Conservation (phyloP, 129 eudicot species). For the Lactuca saligna region DNA sequence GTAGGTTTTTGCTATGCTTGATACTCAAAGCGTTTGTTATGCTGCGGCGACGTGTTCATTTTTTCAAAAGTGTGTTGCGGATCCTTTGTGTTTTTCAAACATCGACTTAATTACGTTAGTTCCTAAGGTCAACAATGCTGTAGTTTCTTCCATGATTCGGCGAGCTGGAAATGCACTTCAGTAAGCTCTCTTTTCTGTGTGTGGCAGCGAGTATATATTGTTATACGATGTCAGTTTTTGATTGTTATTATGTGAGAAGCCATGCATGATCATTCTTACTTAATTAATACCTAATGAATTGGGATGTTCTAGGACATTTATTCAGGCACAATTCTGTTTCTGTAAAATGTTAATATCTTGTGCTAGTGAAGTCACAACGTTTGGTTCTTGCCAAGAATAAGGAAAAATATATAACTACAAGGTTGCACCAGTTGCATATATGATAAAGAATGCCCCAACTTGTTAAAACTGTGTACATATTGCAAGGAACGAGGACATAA, state of each 20-base stretch:
- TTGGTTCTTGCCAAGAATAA: too few relatives aligned
- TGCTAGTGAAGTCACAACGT: neutral
- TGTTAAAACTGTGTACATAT: too few relatives aligned
- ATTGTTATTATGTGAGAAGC: slow-evolving; percentile 5
- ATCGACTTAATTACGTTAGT: slow-evolving; percentile 60
- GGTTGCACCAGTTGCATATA: too few relatives aligned
- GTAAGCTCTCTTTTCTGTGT: slow-evolving; percentile 34
- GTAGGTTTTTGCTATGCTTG: slow-evolving; percentile 71
- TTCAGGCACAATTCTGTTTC: neutral
- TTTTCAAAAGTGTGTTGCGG: slow-evolving; percentile 64
- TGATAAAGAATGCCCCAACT: too few relatives aligned
- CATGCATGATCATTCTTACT: neutral
- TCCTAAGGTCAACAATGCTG: slow-evolving; percentile 65
- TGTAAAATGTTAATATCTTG: neutral
- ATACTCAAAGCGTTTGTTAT: slow-evolving; percentile 60
- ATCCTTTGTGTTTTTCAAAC: slow-evolving; percentile 60
- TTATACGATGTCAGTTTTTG: neutral
- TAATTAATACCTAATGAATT: neutral
- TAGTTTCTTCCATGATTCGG: slow-evolving; percentile 63
- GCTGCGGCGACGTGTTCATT: slow-evolving; percentile 72
- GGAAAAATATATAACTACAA: too few relatives aligned
- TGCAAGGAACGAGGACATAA: too few relatives aligned
- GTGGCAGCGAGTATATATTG: slow-evolving; percentile 1
- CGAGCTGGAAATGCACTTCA: slow-evolving; percentile 70
- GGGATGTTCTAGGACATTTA: neutral